phyloP scores from a whole-genome alignment of 2,329 filamentous ascomycete genomes.

The Coniochaeta prunicola region DNA sequence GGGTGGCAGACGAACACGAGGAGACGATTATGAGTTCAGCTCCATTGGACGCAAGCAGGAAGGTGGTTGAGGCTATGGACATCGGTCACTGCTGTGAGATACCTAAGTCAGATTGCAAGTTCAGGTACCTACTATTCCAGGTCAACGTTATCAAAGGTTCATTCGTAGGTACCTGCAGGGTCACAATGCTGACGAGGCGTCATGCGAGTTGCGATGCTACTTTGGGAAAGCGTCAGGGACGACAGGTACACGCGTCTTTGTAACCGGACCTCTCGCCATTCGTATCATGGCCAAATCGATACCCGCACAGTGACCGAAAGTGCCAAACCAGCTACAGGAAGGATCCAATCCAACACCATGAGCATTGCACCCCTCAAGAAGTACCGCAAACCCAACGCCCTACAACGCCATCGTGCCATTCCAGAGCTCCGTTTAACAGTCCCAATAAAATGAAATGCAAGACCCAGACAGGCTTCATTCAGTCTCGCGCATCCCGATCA shows the following conservation, averaged over 20 bases:
- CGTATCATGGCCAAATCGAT: not conserved
- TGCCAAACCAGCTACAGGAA: not conserved
- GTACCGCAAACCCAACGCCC: not conserved
- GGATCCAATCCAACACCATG: not conserved
- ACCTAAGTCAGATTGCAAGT: not conserved
- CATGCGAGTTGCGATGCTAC: not conserved
- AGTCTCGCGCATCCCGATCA: not conserved
- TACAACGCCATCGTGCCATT: not conserved
- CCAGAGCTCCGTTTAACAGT: not conserved
- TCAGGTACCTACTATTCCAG: no score
- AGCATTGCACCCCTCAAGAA: not conserved
- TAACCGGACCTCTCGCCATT: not conserved
- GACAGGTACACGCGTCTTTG: not conserved
- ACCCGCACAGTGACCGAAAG: not conserved
- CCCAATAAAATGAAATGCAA: not conserved
- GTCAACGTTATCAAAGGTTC: not conserved
- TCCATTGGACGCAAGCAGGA: not conserved
- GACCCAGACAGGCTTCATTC: not conserved
- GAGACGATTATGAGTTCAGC: not conserved
- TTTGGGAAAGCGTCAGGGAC: not conserved
- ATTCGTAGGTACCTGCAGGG: not conserved
- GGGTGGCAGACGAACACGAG: not conserved
- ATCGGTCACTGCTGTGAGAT: not conserved
- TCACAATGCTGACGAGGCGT: not conserved
- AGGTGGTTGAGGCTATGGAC: not conserved